Evolutionary conservation across 1,139 yeast genomes (phyloP), one percentile per base, ranked within the genome.

Genomic region (Yamadazyma friedrichii): DNA sequence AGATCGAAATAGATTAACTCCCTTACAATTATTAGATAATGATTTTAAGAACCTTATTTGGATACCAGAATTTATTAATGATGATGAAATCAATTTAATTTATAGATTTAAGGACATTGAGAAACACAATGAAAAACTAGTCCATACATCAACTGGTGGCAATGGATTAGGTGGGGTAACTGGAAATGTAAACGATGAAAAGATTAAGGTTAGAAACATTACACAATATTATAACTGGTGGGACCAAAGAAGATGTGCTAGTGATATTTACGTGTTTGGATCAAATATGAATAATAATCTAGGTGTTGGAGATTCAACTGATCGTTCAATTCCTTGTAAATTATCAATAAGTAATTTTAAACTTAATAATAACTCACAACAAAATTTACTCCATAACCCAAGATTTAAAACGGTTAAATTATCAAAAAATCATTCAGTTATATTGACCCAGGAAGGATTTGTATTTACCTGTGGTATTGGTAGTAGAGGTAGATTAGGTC

Each of bases 401-500:
- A 55, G 83, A 26, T 69, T 76, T 42, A 63, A 60, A 31, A 65
- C 68, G 30, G 59, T 82, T 2, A 61, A 60, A 13, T 63, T 87
- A 42, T 80, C 93, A 3, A 84, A 82, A 55, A 78, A 80, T 48
- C 95, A 87, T 55, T 73, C 91, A 0, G 61, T 84, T 1, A 60
- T 83, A 0, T 52, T 84, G 2, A 80, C 91, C 0, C 67, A 70
- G 12, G 79, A 76, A 35, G 78, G 79, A 4, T 70, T 71, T 37
- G 51, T 87, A 0, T 79, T 64, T 45, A 63, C 84, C 0, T 77
- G 84, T 50, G 96, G 96, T 1, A 70, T 80, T 31, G 84, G 86
- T 1, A 72, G 84, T 1, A 67, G 84, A 43, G 96, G 95, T 2
- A 66, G 95, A 40, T 61, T 87, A 16, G 96, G 95, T 0, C 75